Conservation (phyloP, 495 filamentous ascomycete genomes). For the Penicillium coprophilum region DNA sequence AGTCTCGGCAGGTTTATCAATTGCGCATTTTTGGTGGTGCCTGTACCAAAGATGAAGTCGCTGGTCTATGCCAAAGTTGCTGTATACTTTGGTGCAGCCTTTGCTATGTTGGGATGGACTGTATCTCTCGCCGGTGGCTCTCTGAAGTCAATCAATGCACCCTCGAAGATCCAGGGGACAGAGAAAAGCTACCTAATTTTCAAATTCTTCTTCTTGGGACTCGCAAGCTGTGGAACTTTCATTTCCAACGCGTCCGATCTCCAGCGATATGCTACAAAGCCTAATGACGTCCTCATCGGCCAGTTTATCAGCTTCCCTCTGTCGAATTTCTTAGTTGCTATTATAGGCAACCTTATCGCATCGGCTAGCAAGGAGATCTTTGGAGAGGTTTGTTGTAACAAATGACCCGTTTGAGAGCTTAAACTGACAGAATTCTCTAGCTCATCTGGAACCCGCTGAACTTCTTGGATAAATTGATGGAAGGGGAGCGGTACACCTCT, state of each 20-base stretch:
- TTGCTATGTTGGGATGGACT: slow-evolving; percentile 39
- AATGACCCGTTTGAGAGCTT: too few relatives aligned
- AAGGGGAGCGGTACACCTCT: slow-evolving; percentile 27
- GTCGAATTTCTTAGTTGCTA: slow-evolving; percentile 28
- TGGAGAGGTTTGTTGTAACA: slow-evolving; percentile 19
- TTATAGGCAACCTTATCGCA: slow-evolving; percentile 28
- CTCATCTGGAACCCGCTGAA: slow-evolving; percentile 30
- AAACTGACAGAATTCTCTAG: slow-evolving; percentile 8
- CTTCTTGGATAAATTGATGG: slow-evolving; percentile 30
- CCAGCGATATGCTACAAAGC: slow-evolving; percentile 35
- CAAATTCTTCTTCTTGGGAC: slow-evolving; percentile 37
- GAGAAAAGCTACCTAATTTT: slow-evolving; percentile 33
- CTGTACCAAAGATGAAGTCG: slow-evolving; percentile 37
- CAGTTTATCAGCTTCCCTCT: slow-evolving; percentile 38
- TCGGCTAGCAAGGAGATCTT: slow-evolving; percentile 22
- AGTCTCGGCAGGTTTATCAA: slow-evolving; percentile 25
- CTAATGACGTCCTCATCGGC: slow-evolving; percentile 36
- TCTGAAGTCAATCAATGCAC: slow-evolving; percentile 22
- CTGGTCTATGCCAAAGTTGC: slow-evolving; percentile 37
- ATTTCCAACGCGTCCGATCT: slow-evolving; percentile 51
- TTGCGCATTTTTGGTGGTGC: slow-evolving; percentile 36
- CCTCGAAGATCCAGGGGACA: slow-evolving; percentile 30
- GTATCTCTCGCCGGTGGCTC: slow-evolving; percentile 30
- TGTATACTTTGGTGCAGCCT: slow-evolving; percentile 32
- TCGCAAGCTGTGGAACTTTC: slow-evolving; percentile 44